Evolutionary conservation across 768 basidiomycete species (phyloP).

Genomic region (Naematelia aurantialba): DNA sequence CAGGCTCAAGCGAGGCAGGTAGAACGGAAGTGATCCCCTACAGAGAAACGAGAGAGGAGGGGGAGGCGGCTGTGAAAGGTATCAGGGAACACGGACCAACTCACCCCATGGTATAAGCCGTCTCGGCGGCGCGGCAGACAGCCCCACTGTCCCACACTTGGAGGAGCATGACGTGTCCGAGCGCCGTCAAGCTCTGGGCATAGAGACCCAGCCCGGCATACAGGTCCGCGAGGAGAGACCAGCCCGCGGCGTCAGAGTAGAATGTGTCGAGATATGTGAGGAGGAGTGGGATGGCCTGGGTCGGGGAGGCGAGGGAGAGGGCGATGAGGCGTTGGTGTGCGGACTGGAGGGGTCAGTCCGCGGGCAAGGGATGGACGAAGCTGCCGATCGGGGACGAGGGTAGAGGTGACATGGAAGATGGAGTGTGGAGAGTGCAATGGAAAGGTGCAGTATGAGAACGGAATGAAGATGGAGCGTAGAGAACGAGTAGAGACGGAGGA

Average conservation of each 20-base stretch:
- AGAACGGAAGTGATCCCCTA: too few species aligned
- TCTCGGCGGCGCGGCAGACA: conserved; percentile 36
- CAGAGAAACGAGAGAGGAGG: too few species aligned
- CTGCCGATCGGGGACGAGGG: too few species aligned
- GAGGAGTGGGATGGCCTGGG: conserved; percentile 31
- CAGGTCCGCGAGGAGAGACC: conserved; percentile 49
- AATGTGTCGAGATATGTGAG: conserved; percentile 49
- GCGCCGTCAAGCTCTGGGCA: conserved; percentile 30
- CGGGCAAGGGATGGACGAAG: too few species aligned
- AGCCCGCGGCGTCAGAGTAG: conserved; percentile 49
- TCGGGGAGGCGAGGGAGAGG: conserved; percentile 23
- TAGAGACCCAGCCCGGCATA: conserved; percentile 44
- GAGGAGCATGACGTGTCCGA: conserved; percentile 40
- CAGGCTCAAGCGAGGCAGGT: too few species aligned
- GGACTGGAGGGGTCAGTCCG: conserved; percentile 25
- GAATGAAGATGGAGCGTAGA: neutral
- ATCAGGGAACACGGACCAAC: conserved; percentile 6
- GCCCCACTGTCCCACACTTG: conserved; percentile 38
- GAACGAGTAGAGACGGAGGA: too few species aligned
- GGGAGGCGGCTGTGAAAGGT: too few species aligned
- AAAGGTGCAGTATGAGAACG: neutral
- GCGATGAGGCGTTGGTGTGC: conserved; percentile 49
- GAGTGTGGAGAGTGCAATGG: neutral
- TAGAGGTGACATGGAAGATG: neutral
- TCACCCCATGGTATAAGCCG: conserved; percentile 41